A percentile compares a stretch with the other conserved stretches of the same genome.
Conservation (phyloP, 805 yeast genomes). For the Myxozyma neotropica region DNA sequence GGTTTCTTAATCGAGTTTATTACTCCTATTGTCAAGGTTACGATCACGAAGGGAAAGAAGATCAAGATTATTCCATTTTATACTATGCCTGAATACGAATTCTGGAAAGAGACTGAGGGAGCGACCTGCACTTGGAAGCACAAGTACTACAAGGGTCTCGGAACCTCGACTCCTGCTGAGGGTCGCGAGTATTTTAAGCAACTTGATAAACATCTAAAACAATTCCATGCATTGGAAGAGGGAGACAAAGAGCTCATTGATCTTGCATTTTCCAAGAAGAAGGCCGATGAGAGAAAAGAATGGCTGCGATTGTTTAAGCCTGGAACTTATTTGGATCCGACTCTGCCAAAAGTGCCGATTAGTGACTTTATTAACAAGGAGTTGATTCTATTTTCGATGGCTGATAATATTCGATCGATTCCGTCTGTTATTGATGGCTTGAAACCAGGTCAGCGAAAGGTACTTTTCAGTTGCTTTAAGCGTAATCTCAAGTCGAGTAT, state of each 20-base stretch:
- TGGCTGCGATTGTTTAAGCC: constrained; percentile 92
- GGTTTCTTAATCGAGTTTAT: constrained; percentile 92
- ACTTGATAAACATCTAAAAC: constrained; percentile 81
- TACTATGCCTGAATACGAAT: constrained; percentile 93
- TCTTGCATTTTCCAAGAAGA: constrained; percentile 89
- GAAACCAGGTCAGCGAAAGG: constrained; percentile 96
- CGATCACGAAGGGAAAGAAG: constrained; percentile 57
- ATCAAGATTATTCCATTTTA: constrained; percentile 69
- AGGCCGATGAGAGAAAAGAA: constrained; percentile 95
- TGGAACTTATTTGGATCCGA: constrained; percentile 88
- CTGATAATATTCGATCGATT: constrained; percentile 92
- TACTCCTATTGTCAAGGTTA: constrained; percentile 94
- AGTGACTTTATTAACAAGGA: constrained; percentile 94
- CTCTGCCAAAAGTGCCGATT: constrained; percentile 75
- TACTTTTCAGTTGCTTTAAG: constrained; percentile 82
- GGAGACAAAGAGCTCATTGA: constrained; percentile 76
- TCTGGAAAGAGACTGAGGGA: constrained; percentile 89
- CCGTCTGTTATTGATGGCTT: constrained; percentile 94
- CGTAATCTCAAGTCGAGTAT: constrained; percentile 74
- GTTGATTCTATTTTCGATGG: constrained; percentile 90
- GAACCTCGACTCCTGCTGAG: constrained; percentile 85
- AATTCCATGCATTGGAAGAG: constrained; percentile 77
- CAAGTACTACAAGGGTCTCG: constrained; percentile 97
- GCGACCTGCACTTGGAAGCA: constrained; percentile 76
- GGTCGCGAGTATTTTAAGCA: constrained; percentile 86